Evolutionary conservation across 2,329 filamentous ascomycete species (phyloP).

Genomic region (Penicillium sclerotigenum): DNA sequence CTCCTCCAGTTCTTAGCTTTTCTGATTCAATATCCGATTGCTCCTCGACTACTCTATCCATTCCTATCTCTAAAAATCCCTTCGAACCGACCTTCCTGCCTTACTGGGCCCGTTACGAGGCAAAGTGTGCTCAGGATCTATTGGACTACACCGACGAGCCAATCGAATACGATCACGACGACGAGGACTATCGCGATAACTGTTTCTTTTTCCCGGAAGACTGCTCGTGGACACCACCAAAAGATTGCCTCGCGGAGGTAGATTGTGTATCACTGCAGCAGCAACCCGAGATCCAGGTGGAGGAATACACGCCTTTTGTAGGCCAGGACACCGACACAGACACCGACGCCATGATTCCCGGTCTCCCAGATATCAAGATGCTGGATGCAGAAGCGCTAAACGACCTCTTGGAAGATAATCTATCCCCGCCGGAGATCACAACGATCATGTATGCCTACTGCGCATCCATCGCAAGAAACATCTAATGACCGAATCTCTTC

Average conservation of each 20-base stretch:
- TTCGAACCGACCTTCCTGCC: conserved; percentile 31
- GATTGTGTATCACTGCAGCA: conserved; percentile 13
- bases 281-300: conserved; percentile 7
- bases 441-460: conserved; percentile 38
- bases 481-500: background rate
- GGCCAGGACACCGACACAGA: conserved; percentile 4
- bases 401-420: conserved; percentile 43
- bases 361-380: conserved; percentile 44
- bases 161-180: conserved; percentile 44
- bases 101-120: conserved; percentile 39
- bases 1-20: conserved; percentile 21
- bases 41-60: conserved; percentile 4
- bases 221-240: conserved; percentile 39
- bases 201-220: conserved; percentile 46
- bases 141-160: conserved; percentile 41
- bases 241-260: conserved; percentile 30
- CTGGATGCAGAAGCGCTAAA: conserved; percentile 42
- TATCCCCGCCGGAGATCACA: conserved; percentile 44
- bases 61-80: background rate
- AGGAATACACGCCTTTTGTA: conserved; percentile 11
- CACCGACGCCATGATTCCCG: conserved; percentile 40
- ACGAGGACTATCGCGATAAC: conserved; percentile 43
- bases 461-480: background rate
- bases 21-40: conserved; percentile 12
- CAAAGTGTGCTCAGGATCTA: conserved; percentile 41